These are phyloP conservation scores for Leishmania tropica DNA, from an alignment of 208 protist genomes.

Conservation along the genomic window DNA sequence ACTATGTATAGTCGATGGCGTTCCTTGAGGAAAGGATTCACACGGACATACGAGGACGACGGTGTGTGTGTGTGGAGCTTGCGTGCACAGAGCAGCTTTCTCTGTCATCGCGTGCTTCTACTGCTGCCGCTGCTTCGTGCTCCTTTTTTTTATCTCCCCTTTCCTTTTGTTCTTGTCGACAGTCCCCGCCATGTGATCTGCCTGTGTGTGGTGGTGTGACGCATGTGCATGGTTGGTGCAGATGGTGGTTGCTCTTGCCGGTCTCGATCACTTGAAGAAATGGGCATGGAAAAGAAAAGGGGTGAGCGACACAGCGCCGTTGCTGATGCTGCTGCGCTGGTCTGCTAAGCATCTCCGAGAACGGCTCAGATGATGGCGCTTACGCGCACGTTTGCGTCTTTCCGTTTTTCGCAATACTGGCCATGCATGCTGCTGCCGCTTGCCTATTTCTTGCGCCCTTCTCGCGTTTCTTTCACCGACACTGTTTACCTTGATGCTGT, in stretches of 20 bases:
- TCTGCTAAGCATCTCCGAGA: background rate
- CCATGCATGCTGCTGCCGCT: background rate
- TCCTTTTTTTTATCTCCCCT: background rate
- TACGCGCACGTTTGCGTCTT: background rate
- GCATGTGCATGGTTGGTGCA: background rate
- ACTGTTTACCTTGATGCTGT: background rate
- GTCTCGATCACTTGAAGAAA: background rate
- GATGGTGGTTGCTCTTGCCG: background rate
- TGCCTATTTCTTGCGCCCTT: background rate
- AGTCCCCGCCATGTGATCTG: background rate
- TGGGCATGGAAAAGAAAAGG: background rate
- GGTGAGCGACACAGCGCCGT: background rate
- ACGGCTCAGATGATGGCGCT: background rate
- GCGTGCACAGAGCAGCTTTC: background rate
- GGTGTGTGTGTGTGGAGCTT: background rate
- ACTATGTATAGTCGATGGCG: constrained; percentile 15
- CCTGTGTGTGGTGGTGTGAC: background rate
- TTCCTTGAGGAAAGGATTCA: background rate
- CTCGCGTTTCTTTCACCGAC: background rate
- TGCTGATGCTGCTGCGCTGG: background rate
- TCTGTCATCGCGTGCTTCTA: background rate
- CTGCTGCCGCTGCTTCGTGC: background rate
- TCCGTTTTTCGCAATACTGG: background rate
- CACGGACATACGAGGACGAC: background rate
- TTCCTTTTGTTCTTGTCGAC: background rate